A percentile compares a stretch with the other conserved stretches of the same genome.
phyloP scores from a whole-genome alignment of 2,329 filamentous ascomycete genomes.

The Sphaerostilbella broomeana region DNA sequence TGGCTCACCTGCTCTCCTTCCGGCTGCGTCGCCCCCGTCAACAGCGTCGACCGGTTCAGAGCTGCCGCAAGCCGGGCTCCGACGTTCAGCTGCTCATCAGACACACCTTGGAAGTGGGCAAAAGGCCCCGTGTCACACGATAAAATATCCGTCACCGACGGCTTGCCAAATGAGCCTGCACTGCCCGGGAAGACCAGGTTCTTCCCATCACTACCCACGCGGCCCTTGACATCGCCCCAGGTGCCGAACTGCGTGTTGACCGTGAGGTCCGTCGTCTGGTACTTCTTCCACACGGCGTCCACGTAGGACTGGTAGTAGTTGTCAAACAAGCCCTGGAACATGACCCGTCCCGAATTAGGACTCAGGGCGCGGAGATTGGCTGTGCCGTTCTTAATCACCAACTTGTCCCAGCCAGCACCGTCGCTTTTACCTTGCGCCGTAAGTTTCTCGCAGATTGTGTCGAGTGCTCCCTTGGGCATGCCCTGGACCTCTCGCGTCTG shows the following conservation, averaged over 20 bases:
- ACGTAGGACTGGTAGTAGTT: constrained; percentile 47
- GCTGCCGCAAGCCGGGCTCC: constrained; percentile 69
- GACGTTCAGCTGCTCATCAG: constrained; percentile 51
- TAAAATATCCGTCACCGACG: constrained; percentile 44
- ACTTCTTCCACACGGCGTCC: constrained; percentile 46
- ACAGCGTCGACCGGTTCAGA: constrained; percentile 66
- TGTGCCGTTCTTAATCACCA: constrained; percentile 39
- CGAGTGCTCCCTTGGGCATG: constrained; percentile 40
- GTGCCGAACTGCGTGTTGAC: constrained; percentile 46
- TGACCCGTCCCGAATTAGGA: constrained; percentile 43
- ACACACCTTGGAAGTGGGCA: constrained; percentile 34
- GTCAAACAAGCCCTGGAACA: constrained; percentile 38
- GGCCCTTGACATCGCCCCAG: constrained; percentile 43
- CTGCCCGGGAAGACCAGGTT: constrained; percentile 32
- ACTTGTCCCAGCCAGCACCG: constrained; percentile 44
- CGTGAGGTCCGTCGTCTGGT: constrained; percentile 36
- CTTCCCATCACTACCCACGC: constrained; percentile 29
- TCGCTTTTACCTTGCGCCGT: constrained; percentile 39
- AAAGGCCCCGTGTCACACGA: constrained; percentile 53
- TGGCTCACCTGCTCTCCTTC: constrained; percentile 39
- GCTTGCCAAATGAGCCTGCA: constrained; percentile 42
- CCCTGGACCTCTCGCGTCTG: constrained; percentile 41
- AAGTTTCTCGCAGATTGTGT: constrained; percentile 39
- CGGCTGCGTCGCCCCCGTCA: constrained; percentile 46
- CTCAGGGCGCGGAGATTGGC: constrained; percentile 44